These are phyloP conservation scores for Teunomyces panamensis DNA, from an alignment of 805 yeast species.

Conservation along the genomic window DNA sequence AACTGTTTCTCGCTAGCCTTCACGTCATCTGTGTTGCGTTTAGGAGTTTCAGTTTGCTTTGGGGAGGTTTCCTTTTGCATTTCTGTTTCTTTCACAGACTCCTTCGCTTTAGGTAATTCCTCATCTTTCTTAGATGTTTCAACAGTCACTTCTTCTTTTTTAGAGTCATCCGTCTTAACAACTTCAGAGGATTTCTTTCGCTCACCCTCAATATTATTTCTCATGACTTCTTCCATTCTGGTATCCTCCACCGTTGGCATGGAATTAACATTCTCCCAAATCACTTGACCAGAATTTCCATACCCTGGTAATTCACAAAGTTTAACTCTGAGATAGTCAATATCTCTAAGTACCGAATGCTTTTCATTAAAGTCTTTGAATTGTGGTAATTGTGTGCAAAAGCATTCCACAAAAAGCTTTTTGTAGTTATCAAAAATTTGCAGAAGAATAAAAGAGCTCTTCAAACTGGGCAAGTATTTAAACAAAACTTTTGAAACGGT, in stretches of 20 bases:
- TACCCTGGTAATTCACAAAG: slow-evolving; percentile 57
- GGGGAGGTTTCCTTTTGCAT: too few relatives aligned
- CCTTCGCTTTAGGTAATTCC: neutral
- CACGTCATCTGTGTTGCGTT: too few relatives aligned
- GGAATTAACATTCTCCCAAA: slow-evolving; percentile 59
- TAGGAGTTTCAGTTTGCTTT: too few relatives aligned
- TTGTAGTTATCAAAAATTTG: slow-evolving; percentile 59
- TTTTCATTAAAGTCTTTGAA: slow-evolving; percentile 52
- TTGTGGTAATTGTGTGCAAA: slow-evolving; percentile 45
- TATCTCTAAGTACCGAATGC: slow-evolving; percentile 54
- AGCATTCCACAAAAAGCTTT: slow-evolving; percentile 48
- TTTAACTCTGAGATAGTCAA: slow-evolving; percentile 62
- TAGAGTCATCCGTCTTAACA: neutral
- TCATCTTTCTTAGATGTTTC: neutral
- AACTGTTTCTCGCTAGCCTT: too few relatives aligned
- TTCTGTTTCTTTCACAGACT: too few relatives aligned
- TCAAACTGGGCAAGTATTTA: slow-evolving; percentile 52
- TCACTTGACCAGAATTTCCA: slow-evolving; percentile 58
- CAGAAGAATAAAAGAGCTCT: slow-evolving; percentile 44
- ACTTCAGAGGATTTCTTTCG: slow-evolving; percentile 2
- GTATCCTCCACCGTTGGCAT: slow-evolving; percentile 49
- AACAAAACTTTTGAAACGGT: slow-evolving; percentile 60
- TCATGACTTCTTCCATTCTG: slow-evolving; percentile 46
- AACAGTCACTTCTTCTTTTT: neutral
- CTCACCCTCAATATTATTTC: slow-evolving; percentile 32